Evolutionary conservation across 2,329 filamentous ascomycete genomes (phyloP).

Genomic region (Keithomyces neogunnii): DNA sequence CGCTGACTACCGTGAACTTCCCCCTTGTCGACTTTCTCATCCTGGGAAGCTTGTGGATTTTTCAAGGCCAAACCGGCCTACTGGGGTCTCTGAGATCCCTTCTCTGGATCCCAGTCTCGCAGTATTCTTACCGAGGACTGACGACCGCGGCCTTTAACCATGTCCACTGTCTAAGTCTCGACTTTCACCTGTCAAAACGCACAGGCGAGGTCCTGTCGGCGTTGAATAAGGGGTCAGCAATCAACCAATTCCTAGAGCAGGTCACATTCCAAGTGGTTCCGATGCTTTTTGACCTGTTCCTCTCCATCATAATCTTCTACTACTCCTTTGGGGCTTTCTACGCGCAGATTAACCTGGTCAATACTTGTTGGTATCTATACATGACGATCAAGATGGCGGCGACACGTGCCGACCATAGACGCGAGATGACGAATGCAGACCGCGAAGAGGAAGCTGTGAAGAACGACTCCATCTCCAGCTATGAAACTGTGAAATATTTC

Average conservation of each 20-base stretch:
- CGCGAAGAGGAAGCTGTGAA: constrained; percentile 95
- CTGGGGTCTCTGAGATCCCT: constrained; percentile 74
- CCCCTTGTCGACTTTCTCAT: constrained; percentile 26
- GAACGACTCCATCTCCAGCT: constrained; percentile 98
- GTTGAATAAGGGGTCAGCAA: constrained; percentile 88
- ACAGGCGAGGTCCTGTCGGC: constrained; percentile 95
- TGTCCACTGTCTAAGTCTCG: constrained; percentile 87
- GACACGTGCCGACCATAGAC: constrained; percentile 80
- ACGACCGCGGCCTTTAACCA: constrained; percentile 96
- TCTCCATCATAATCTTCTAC: constrained; percentile 78
- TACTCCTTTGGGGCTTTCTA: constrained; percentile 56
- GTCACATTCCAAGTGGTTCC: constrained; percentile 93
- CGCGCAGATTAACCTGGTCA: constrained; percentile 78
- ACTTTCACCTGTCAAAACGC: constrained; percentile 94
- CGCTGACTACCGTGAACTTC: constrained; percentile 24
- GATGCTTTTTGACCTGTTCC: constrained; percentile 82
- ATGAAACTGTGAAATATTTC: constrained; percentile 91
- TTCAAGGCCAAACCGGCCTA: constrained; percentile 84
- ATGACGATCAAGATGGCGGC: constrained; percentile 94
- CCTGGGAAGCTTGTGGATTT: constrained; percentile 63
- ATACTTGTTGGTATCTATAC: constrained; percentile 94
- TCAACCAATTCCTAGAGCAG: constrained; percentile 94
- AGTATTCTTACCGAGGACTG: constrained; percentile 91
- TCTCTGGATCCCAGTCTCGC: constrained; percentile 92
- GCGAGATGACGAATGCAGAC: constrained; percentile 91